Evolutionary conservation across 2,329 filamentous ascomycete genomes (phyloP).

Genomic region (Drechslera avenae): DNA sequence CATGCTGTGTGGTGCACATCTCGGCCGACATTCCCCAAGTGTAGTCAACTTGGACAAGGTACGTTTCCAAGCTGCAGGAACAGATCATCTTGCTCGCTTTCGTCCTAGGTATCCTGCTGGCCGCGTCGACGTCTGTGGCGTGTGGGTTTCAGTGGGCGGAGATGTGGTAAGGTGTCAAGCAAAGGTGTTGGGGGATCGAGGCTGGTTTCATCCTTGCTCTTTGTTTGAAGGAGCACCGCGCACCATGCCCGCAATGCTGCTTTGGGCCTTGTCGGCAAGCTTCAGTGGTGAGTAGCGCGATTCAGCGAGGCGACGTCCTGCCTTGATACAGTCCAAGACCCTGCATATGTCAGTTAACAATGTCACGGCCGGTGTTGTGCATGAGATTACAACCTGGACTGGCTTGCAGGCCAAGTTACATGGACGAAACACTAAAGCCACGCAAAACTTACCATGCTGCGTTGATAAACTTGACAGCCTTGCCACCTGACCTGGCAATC

Average conservation of each 20-base stretch:
- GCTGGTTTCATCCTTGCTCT: slow-evolving; percentile 15
- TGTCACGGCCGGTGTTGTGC: not conserved
- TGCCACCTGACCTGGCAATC: slow-evolving; percentile 69
- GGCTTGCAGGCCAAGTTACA: not conserved
- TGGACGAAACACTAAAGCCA: not conserved
- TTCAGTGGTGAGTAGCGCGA: slow-evolving; percentile 63
- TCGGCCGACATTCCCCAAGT: no score
- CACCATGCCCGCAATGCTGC: slow-evolving; percentile 29
- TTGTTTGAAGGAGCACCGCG: slow-evolving; percentile 5
- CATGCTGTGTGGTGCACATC: no score
- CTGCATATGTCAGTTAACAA: slow-evolving; percentile 50
- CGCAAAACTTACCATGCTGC: slow-evolving; percentile 68
- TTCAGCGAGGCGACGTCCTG: slow-evolving; percentile 75
- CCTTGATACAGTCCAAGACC: slow-evolving; percentile 83
- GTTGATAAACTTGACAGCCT: slow-evolving; percentile 76
- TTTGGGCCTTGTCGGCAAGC: slow-evolving; percentile 34
- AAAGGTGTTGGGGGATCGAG: not conserved
- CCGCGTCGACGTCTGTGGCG: no score
- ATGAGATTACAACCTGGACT: slow-evolving; percentile 1
- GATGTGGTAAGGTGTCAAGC: not conserved
- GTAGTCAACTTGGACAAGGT: no score
- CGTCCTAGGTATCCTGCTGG: not conserved
- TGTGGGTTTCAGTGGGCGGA: no score
- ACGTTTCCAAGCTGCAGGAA: no score
- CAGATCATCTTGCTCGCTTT: no score